Evolutionary conservation across 2,329 filamentous ascomycete species (phyloP).

Genomic region (Bretziella fagacearum): DNA sequence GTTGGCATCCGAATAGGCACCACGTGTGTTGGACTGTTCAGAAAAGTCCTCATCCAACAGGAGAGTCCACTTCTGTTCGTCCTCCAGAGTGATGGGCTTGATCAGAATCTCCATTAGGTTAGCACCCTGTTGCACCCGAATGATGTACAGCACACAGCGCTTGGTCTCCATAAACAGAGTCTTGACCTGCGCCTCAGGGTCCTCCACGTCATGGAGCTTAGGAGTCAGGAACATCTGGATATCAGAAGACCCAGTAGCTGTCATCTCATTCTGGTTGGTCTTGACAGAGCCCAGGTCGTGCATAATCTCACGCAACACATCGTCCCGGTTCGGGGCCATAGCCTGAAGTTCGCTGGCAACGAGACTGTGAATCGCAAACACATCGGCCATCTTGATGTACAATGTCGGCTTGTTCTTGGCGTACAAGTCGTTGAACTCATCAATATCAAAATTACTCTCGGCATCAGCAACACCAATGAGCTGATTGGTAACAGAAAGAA

Average conservation of each 20-base stretch:
- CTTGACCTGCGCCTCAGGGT: slow-evolving; percentile 85
- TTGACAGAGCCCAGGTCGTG: slow-evolving; percentile 91
- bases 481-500: slow-evolving; percentile 57
- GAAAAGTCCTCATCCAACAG: slow-evolving; percentile 69
- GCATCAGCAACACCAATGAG: slow-evolving; percentile 73
- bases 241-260: slow-evolving; percentile 69
- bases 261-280: slow-evolving; percentile 87
- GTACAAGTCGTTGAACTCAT: slow-evolving; percentile 96
- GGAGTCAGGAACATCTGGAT: slow-evolving; percentile 83
- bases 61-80: slow-evolving; percentile 73
- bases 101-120: slow-evolving; percentile 93
- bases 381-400: slow-evolving; percentile 98
- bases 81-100: slow-evolving; percentile 70
- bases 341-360: slow-evolving; percentile 60
- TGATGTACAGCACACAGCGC: slow-evolving; percentile 91
- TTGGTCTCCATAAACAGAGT: slow-evolving; percentile 96
- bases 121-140: slow-evolving; percentile 78
- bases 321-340: slow-evolving; percentile 67
- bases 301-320: slow-evolving; percentile 78
- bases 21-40: slow-evolving; percentile 40
- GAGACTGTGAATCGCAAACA: slow-evolving; percentile 88
- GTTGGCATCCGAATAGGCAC: slow-evolving; percentile 79
- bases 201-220: slow-evolving; percentile 76
- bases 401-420: slow-evolving; percentile 90
- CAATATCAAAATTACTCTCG: slow-evolving; percentile 89